Conservation (phyloP, 75 land plant species). For the Pinus tabuliformis region DNA sequence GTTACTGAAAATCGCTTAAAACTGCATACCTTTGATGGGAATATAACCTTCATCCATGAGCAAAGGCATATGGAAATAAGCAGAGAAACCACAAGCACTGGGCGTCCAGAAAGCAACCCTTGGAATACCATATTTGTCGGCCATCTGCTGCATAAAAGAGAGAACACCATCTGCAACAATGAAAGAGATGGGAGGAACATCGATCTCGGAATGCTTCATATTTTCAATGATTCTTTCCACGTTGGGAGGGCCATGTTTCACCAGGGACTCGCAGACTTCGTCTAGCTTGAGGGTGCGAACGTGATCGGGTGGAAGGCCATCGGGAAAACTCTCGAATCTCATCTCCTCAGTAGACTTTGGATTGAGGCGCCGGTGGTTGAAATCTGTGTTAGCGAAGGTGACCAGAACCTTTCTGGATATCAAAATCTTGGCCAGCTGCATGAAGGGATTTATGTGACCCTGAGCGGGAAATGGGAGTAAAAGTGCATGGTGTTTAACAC, state of each 20-base stretch:
- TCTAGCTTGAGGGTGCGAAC: conserved; percentile 15
- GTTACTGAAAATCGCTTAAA: too few species aligned
- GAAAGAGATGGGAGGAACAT: conserved; percentile 12
- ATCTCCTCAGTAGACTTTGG: conserved; percentile 3
- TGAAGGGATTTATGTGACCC: too few species aligned
- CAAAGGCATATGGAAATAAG: background rate
- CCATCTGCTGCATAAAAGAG: conserved; percentile 13
- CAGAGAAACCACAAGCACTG: conserved; percentile 8
- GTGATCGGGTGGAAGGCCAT: conserved; percentile 16
- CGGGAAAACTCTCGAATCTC: conserved; percentile 18
- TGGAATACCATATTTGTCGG: conserved; percentile 21
- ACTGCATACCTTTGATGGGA: too few species aligned
- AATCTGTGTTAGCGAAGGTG: too few species aligned
- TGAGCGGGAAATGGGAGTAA: background rate
- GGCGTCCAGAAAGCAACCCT: conserved; percentile 15
- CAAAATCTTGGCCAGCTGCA: too few species aligned
- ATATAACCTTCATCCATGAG: too few species aligned
- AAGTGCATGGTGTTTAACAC: too few species aligned
- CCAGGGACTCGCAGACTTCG: conserved; percentile 6
- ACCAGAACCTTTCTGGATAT: too few species aligned
- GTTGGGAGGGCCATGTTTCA: background rate
- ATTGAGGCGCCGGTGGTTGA: background rate
- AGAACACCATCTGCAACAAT: conserved; percentile 18
- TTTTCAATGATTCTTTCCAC: too few species aligned
- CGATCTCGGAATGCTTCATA: background rate